A percentile compares a stretch with the other conserved stretches of the same genome.
Conservation (phyloP, 306 rosid genomes). For the Dryas alaskensis region DNA sequence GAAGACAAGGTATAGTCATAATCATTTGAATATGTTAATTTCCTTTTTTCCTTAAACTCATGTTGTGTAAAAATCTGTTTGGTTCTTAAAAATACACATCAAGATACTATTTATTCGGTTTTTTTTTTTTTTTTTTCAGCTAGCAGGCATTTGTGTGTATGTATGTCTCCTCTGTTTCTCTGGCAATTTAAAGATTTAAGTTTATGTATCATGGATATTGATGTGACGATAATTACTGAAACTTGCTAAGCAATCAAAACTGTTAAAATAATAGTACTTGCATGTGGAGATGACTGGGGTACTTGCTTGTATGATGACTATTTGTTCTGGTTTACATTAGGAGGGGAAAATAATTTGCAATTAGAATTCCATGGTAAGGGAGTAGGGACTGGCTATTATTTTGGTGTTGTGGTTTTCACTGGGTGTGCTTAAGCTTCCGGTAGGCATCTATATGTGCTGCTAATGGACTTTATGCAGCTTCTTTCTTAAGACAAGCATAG, state of each 20-base stretch:
- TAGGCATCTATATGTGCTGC: not conserved
- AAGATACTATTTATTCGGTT: not conserved
- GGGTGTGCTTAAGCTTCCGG: not conserved
- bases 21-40: no score
- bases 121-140: not conserved
- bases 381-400: not conserved
- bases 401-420: not conserved
- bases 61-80: no score
- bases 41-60: no score
- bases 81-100: not conserved
- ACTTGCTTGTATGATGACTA: no score
- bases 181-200: not conserved
- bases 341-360: not conserved
- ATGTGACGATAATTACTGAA: not conserved
- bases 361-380: not conserved
- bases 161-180: not conserved
- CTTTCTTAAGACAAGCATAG: not conserved
- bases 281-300: not conserved
- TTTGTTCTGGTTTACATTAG: not conserved
- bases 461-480: not conserved
- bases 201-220: no score
- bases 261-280: not conserved
- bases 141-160: not conserved
- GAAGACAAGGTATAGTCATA: not conserved
- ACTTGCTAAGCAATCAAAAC: not conserved